These are phyloP conservation scores for Rhizoclosmatium globosum DNA, from an alignment of 192 early-diverging fungal genomes.

Conservation along the genomic window DNA sequence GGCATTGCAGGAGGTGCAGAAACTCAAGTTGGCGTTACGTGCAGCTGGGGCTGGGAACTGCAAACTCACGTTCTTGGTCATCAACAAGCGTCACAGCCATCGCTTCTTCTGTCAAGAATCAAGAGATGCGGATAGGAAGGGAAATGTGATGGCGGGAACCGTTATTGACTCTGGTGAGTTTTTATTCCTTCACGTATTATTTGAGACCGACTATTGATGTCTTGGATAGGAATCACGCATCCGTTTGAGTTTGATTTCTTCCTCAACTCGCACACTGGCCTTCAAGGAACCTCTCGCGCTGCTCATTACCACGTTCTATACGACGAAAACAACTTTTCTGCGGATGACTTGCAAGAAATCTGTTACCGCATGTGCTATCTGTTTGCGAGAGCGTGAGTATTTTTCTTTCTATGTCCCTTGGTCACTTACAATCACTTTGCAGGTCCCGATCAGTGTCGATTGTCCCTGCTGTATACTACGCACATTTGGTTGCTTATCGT, in stretches of 20 bases:
- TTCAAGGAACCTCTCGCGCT: conserved; percentile 91
- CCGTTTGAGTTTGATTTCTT: conserved; percentile 89
- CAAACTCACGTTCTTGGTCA: conserved; percentile 61
- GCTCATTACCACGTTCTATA: conserved; percentile 88
- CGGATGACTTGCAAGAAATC: conserved; percentile 85
- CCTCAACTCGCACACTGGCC: conserved; percentile 82
- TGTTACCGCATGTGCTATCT: conserved; percentile 86
- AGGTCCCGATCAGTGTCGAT: conserved; percentile 82
- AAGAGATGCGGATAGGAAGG: conserved; percentile 69
- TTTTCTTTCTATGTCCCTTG: background rate
- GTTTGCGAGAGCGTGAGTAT: conserved; percentile 65
- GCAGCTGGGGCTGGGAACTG: conserved; percentile 37
- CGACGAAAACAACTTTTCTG: conserved; percentile 80
- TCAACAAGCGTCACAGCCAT: conserved; percentile 67
- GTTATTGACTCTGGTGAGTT: conserved; percentile 59
- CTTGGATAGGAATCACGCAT: conserved; percentile 63
- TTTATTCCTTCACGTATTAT: conserved; percentile 18
- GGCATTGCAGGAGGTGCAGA: conserved; percentile 55
- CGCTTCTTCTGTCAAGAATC: conserved; percentile 74
- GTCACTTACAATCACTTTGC: background rate
- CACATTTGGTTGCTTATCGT: conserved; percentile 83
- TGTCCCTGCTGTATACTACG: conserved; percentile 89
- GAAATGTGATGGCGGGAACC: conserved; percentile 86
- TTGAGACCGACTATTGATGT: conserved; percentile 58
- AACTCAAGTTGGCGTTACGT: conserved; percentile 53